Conservation (phyloP, 495 filamentous ascomycete species). For the Penicillium salamii region DNA sequence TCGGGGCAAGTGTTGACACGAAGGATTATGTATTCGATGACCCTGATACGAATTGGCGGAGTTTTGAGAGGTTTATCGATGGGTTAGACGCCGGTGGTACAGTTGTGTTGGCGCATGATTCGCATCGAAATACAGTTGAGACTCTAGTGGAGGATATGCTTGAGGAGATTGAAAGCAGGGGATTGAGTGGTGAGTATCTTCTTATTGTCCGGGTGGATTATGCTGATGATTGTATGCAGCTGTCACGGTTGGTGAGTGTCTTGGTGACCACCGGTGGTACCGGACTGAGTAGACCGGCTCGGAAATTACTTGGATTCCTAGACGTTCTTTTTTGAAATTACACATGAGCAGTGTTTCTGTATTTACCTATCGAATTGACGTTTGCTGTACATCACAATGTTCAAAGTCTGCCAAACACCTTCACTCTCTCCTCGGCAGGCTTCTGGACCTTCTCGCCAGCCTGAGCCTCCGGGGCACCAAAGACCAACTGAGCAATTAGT, state of each 20-base stretch:
- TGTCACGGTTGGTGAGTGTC: conserved; percentile 72
- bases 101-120: conserved; percentile 46
- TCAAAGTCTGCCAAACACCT: conserved; percentile 29
- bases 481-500: conserved; percentile 51
- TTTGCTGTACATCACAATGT: neutral
- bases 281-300: conserved; percentile 15
- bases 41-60: conserved; percentile 18
- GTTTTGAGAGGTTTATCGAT: conserved; percentile 28
- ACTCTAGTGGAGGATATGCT: conserved; percentile 38
- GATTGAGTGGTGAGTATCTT: conserved; percentile 28
- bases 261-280: conserved; percentile 74
- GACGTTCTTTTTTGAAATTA: too few relatives aligned
- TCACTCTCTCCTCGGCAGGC: conserved; percentile 39
- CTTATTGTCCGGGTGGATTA: neutral
- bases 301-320: too few relatives aligned
- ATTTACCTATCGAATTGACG: neutral
- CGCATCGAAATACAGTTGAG: conserved; percentile 39
- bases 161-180: conserved; percentile 23
- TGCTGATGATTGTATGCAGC: conserved; percentile 34
- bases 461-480: conserved; percentile 41
- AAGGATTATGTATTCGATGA: conserved; percentile 42
- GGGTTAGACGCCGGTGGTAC: conserved; percentile 30
- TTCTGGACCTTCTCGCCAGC: conserved; percentile 36
- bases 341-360: neutral
- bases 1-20: conserved; percentile 43